A percentile compares a stretch with the other conserved stretches of the same genome.
Conservation (phyloP, 1,284 basidiomycete species). For the Ceratobasidium sp. region DNA sequence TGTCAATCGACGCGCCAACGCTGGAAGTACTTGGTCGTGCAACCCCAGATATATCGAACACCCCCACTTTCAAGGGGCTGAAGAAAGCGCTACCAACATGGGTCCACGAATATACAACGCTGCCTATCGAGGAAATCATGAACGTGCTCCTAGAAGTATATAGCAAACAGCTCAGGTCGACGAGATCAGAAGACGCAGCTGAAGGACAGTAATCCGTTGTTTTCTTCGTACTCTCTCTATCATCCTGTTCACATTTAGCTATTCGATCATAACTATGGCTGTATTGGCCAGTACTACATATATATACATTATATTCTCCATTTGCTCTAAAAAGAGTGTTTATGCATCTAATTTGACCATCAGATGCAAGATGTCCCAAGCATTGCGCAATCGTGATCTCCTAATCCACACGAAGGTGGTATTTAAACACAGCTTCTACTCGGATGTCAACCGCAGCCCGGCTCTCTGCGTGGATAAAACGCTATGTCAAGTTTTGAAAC, state of each 20-base stretch:
- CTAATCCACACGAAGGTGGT: background rate
- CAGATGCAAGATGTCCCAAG: background rate
- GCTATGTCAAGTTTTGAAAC: conserved; percentile 30
- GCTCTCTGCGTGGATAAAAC: too few relatives aligned
- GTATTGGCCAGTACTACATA: background rate
- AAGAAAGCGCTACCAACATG: conserved; percentile 84
- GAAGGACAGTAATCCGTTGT: background rate
- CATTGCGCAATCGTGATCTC: conserved; percentile 13
- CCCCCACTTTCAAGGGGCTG: conserved; percentile 71
- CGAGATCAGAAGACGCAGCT: conserved; percentile 11
- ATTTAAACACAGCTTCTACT: background rate
- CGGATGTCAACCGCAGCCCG: too few relatives aligned
- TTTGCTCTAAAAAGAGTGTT: background rate
- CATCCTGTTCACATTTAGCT: too few relatives aligned
- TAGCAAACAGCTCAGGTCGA: conserved; percentile 69
- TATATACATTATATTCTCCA: background rate
- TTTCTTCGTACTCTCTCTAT: background rate
- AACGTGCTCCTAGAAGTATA: conserved; percentile 81
- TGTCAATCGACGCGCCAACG: conserved; percentile 53
- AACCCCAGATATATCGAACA: conserved; percentile 70
- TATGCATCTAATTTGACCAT: background rate
- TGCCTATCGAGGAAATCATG: conserved; percentile 85
- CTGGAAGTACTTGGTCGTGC: conserved; percentile 86
- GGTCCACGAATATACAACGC: conserved; percentile 85
- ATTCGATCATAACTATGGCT: background rate